Conservation (phyloP, 164 flowering plant genomes). For the Euptelea pleiosperma region DNA sequence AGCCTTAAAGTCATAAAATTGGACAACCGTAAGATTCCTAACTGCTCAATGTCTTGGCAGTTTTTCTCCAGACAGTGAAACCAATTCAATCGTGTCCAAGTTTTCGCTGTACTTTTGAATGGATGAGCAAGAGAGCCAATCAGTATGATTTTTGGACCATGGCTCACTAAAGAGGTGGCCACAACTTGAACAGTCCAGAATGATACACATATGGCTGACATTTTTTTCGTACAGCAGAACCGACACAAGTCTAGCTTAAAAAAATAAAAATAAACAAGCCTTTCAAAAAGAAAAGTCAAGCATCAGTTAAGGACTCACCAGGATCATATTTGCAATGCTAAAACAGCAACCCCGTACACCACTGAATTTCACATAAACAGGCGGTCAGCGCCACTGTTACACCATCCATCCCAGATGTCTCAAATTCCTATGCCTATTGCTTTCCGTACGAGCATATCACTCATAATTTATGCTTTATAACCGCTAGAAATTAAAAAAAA, state of each 20-base stretch:
- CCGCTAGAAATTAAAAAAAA: not conserved
- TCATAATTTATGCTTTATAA: not conserved
- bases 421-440: slow-evolving; percentile 5
- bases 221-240: no score
- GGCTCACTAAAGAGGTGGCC: no score
- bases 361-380: slow-evolving; percentile 48
- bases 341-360: slow-evolving; percentile 86
- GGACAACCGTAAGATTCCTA: not conserved
- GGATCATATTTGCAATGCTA: slow-evolving; percentile 89
- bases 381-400: slow-evolving; percentile 24
- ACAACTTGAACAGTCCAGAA: no score
- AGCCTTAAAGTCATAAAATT: not conserved
- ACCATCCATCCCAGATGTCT: slow-evolving; percentile 15
- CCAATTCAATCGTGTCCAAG: not conserved
- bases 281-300: not conserved
- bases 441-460: not conserved
- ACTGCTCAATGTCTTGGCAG: not conserved
- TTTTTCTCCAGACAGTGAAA: not conserved
- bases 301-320: slow-evolving; percentile 53
- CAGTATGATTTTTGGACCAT: no score
- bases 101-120: not conserved
- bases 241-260: no score
- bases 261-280: not conserved
- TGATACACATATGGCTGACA: no score
- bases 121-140: not conserved